Base-by-base conservation (phyloP, 805 yeast genomes). In the Ogataea methanolica region DNA sequence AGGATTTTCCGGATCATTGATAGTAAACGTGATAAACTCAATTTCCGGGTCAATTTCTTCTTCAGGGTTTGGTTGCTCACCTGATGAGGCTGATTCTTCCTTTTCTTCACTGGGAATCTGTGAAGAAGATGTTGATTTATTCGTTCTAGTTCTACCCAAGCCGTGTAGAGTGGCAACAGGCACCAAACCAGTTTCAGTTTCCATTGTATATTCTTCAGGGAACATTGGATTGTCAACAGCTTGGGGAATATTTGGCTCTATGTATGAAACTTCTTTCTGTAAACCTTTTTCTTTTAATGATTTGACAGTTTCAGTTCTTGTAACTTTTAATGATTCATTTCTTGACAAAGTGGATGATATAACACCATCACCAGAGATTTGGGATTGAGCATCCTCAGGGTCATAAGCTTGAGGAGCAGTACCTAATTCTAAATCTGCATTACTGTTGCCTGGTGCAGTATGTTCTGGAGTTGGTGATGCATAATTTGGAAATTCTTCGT, bases 141-240 rank as follows among this genome's bases (percentile, higher is more conserved):
- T 51, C 2, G 59, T 52, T 44, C 56, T 50, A 38, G 60, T 54
- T 63, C 94, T 77, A 34, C 96, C 94, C 33, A 88, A 52, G 8
- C 76, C 72, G 41, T 77, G 85, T 55, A 89, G 71, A 1, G 96
- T 85, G 39, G 80, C 70, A 1, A 83, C 87, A 2, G 92, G 94
- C 14, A 90, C 97, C 46, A 90, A 72, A 53, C 97, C 97, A 6
- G 96, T 88, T 45, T 77, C 76, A 0, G 97, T 90, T 71, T 90
- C 97, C 65, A 90, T 54, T 6, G 90, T 85, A 64, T 88, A 90
- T 63, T 90, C 96, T 71, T 90, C 97, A 8, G 97, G 97, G 74
- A 90, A 90, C 34, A 89, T 83, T 15, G 92, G 86, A 52, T 77
- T 76, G 50, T 73, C 76, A 22, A 78, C 73, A 36, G 61, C 68